Percentiles rank a stretch among this genome's conserved stretches.
Conservation (phyloP, 2,329 filamentous ascomycete species). For the Cordyceps javanica region DNA sequence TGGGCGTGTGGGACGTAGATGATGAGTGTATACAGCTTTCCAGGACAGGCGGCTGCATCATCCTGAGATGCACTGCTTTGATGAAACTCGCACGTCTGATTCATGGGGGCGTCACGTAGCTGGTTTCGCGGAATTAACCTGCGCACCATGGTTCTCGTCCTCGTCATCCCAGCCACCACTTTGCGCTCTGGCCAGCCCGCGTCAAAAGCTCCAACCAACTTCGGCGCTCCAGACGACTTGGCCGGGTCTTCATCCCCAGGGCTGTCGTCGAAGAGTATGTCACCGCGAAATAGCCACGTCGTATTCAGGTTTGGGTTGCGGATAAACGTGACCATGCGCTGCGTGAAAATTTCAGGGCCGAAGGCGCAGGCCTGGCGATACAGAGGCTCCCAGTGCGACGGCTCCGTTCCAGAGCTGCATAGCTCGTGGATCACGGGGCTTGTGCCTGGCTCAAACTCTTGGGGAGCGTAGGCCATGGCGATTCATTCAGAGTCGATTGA, state of each 20-base stretch:
- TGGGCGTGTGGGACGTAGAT: conserved; percentile 72
- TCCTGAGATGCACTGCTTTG: conserved; percentile 20
- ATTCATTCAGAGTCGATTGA: not conserved
- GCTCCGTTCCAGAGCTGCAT: conserved; percentile 19
- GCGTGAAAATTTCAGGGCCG: conserved; percentile 53
- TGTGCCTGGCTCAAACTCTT: conserved; percentile 19
- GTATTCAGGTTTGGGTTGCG: conserved; percentile 77
- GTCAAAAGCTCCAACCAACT: conserved; percentile 24
- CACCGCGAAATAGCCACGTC: conserved; percentile 70
- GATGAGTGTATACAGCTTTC: conserved; percentile 37
- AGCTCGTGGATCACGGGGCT: conserved; percentile 30
- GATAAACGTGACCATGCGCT: conserved; percentile 68
- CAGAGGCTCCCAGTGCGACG: conserved; percentile 45
- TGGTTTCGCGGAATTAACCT: conserved; percentile 78
- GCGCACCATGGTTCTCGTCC: conserved; percentile 63
- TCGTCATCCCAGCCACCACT: conserved; percentile 23
- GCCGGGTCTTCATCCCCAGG: conserved; percentile 18
- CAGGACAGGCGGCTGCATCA: conserved; percentile 14
- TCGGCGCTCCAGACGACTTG: not conserved
- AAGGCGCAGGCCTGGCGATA: conserved; percentile 56
- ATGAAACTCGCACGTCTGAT: conserved; percentile 82
- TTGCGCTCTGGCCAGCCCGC: not conserved
- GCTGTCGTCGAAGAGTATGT: conserved; percentile 48
- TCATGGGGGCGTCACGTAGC: conserved; percentile 63
- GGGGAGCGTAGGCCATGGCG: not conserved